Percentiles rank a stretch among this genome's conserved stretches.
Conservation (phyloP, 2,329 filamentous ascomycete genomes). For the Dryadomyces quercus-mongolicae region DNA sequence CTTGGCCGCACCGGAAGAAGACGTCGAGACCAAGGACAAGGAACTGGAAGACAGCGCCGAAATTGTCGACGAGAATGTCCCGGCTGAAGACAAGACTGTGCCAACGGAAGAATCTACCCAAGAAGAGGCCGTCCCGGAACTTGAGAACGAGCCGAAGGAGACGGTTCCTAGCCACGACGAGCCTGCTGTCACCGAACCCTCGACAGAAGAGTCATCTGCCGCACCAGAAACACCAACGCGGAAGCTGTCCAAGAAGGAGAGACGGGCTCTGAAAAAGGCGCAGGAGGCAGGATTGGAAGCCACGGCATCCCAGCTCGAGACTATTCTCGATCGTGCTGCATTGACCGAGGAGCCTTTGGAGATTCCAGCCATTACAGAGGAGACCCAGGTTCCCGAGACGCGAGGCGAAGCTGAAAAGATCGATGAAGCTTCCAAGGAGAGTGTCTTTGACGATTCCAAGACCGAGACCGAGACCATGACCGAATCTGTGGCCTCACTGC, state of each 20-base stretch:
- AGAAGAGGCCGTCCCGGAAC: no score
- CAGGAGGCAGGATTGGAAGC: not conserved
- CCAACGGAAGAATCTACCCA: no score
- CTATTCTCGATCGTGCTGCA: not conserved
- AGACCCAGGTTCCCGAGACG: not conserved
- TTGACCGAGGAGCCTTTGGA: not conserved
- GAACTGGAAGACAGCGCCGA: not conserved
- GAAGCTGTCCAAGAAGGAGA: constrained; percentile 7
- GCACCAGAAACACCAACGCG: not conserved
- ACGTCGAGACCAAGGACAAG: no score
- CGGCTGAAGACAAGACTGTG: no score
- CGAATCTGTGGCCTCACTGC: not conserved
- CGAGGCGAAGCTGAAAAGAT: not conserved
- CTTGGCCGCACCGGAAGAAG: not conserved
- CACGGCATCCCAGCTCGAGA: not conserved
- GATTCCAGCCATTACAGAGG: not conserved
- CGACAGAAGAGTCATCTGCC: not conserved
- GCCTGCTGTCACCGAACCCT: not conserved
- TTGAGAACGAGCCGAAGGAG: not conserved
- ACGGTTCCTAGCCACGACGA: no score
- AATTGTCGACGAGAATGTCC: no score
- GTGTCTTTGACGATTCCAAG: not conserved
- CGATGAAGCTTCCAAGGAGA: not conserved
- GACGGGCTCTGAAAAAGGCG: constrained; percentile 1
- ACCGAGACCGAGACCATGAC: not conserved